These are phyloP conservation scores for Candida peoriensis DNA, from an alignment of 805 yeast species.

Conservation along the genomic window DNA sequence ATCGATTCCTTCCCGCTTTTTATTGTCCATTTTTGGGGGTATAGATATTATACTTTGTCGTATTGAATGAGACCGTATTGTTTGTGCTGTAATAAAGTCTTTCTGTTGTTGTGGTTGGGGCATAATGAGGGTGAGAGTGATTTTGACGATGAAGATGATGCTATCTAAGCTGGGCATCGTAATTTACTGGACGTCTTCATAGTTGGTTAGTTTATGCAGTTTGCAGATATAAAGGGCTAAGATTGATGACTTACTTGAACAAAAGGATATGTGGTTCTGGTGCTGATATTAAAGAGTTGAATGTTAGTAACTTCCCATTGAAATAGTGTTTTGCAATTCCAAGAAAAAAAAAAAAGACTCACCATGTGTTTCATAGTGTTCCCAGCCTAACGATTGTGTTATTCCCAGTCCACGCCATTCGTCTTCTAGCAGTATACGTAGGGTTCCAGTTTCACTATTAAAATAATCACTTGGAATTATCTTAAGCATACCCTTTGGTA, in stretches of 20 bases:
- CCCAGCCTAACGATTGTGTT: constrained; percentile 97
- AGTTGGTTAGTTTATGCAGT: not conserved
- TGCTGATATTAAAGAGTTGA: constrained; percentile 42
- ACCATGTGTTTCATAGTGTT: constrained; percentile 89
- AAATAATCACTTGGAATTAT: constrained; percentile 93
- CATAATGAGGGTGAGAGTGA: not conserved
- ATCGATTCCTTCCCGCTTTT: not conserved
- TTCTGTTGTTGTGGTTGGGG: not conserved
- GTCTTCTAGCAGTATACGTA: constrained; percentile 85
- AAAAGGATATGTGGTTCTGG: constrained; percentile 97
- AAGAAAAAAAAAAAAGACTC: constrained; percentile 6
- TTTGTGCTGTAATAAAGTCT: no score
- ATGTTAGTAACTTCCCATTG: no score
- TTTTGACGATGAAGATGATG: not conserved
- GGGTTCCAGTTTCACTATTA: constrained; percentile 88
- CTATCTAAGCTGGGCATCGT: constrained; percentile 32
- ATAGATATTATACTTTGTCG: no score
- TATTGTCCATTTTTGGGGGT: not conserved
- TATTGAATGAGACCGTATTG: no score
- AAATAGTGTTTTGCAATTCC: constrained; percentile 12
- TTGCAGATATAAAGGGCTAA: not conserved
- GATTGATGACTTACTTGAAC: constrained; percentile 54
- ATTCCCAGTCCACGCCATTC: constrained; percentile 99
- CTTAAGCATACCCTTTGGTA: constrained; percentile 93
- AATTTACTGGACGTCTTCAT: constrained; percentile 53